Conservation (phyloP, 345 rosid species). For the Gossypium anomalum region DNA sequence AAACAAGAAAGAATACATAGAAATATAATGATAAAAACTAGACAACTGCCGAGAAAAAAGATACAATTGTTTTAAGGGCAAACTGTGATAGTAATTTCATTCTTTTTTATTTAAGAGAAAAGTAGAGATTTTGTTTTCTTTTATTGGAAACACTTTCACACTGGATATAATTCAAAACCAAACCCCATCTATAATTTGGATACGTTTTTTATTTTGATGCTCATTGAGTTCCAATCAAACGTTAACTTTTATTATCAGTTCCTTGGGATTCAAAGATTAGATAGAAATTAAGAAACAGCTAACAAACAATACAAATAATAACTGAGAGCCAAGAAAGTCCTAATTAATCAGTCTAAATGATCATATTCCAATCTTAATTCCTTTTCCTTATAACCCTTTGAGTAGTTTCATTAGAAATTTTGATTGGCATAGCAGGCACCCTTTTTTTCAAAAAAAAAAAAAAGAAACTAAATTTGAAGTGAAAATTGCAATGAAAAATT, state of each 20-base stretch:
- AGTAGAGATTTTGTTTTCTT: neutral
- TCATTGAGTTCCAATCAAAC: neutral
- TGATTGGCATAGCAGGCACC: too few species aligned
- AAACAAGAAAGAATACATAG: neutral
- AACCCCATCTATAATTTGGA: neutral
- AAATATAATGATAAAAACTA: neutral
- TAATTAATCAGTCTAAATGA: neutral
- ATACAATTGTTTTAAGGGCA: too few species aligned
- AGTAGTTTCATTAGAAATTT: neutral
- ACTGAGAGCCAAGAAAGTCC: neutral
- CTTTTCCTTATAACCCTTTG: neutral
- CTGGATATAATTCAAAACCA: neutral
- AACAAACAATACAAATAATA: neutral
- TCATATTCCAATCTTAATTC: neutral
- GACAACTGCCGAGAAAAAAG: neutral
- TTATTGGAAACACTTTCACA: neutral
- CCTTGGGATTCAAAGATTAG: neutral
- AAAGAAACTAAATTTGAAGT: neutral
- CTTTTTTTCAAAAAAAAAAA: too few species aligned
- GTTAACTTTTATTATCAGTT: neutral
- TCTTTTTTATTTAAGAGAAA: neutral
- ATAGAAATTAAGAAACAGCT: constrained; percentile 3
- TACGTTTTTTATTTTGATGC: neutral
- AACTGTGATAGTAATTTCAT: too few species aligned
- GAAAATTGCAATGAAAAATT: neutral